Conservation (phyloP, 345 rosid genomes). For the Gossypium rotundifolium region DNA sequence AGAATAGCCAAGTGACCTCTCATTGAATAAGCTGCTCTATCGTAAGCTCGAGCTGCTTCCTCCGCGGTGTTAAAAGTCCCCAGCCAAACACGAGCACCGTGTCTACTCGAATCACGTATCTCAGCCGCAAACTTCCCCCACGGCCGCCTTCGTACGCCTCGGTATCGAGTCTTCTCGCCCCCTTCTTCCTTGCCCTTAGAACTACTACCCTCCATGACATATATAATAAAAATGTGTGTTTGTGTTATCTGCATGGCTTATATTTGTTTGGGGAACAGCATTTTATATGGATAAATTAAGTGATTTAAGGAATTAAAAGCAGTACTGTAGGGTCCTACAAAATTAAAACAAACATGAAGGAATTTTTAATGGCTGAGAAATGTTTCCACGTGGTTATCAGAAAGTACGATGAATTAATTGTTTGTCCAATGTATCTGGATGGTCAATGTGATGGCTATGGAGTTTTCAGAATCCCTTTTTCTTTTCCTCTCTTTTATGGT, state of each 20-base stretch:
- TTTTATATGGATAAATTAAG: conserved; percentile 1
- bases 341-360: conserved; percentile 15
- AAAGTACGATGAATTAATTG: conserved; percentile 6
- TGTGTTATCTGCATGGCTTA: conserved; percentile 25
- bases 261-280: conserved; percentile 2
- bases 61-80: conserved; percentile 88
- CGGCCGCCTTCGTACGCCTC: conserved; percentile 79
- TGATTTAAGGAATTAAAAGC: background rate
- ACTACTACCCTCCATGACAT: conserved; percentile 29
- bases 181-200: conserved; percentile 2
- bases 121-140: conserved; percentile 96
- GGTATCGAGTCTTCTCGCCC: conserved; percentile 39
- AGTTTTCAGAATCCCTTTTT: background rate
- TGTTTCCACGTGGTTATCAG: conserved; percentile 15
- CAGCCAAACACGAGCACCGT: conserved; percentile 82
- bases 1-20: conserved; percentile 74
- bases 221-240: background rate
- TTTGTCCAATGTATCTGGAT: conserved; percentile 39
- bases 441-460: conserved; percentile 53
- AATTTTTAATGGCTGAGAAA: background rate
- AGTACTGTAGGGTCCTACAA: background rate
- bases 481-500: background rate
- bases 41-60: conserved; percentile 88
- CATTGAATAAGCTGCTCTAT: conserved; percentile 76
- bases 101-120: conserved; percentile 71